Base-by-base conservation (phyloP, 148 eudicot genomes). In the Arctostaphylos glauca region DNA sequence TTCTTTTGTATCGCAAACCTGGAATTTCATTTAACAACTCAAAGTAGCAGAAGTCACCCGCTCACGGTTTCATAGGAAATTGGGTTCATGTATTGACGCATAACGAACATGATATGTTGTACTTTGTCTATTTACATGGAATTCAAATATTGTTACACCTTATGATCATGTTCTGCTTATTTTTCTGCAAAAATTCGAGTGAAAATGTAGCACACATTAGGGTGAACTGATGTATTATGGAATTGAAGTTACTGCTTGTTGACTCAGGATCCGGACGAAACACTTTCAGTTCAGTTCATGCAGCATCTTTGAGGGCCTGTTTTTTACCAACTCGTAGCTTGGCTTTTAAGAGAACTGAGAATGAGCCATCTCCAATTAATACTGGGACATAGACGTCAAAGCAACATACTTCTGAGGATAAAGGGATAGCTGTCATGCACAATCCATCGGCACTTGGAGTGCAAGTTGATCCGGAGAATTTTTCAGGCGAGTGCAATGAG, bases 261-360 rank as follows among this genome's bases (percentile, higher is more conserved):
- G 60, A 43, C 62, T 67, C 90, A 91, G 97, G 87, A 56, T 80
- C 86, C 70, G 53, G 78, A 46, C 68, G 21, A 77, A 84, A 81
- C 84, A 90, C 88, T 70, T 90, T 91, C 77, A 87, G 94, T 60
- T 89, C 91, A 72, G 79, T 90, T 25, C 95, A 90, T 80, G 85
- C 90, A 43, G 91, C 93, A 85, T 87, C 97, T 84, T 74, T 91
- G 56, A 81, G 93, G 77, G 91, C 91, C 6, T 89, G 91, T 87
- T 92, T 93, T 71, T 80, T 91, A 76, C 92, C 94, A 78, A 93
- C 94, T 84, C 89, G 87, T 80, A 85, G 77, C 46, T 79, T 23
- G 89, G 83, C 86, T 84, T 71, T 68, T 41, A 71, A 80, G 83
- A 84, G 83, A 86, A 80, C 86, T 80, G 87, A 86, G 7, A 71